A percentile compares a stretch with the other conserved stretches of the same genome.
Evolutionary conservation across 2,329 filamentous ascomycete species (phyloP).

Genomic region (Exophiala sp.): DNA sequence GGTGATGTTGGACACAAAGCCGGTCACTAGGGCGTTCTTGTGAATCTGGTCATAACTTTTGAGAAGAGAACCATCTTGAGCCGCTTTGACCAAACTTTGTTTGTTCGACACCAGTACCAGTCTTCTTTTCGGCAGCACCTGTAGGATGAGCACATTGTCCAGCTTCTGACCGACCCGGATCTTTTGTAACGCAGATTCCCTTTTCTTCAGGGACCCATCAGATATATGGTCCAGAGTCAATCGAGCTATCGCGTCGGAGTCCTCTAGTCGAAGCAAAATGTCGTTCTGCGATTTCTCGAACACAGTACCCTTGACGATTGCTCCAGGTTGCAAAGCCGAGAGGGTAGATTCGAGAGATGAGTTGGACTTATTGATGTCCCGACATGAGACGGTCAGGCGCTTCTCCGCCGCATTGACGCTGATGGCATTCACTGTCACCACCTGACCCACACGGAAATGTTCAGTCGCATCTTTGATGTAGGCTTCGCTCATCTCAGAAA

Average conservation of each 20-base stretch:
- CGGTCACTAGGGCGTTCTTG: slow-evolving; percentile 62
- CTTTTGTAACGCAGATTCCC: slow-evolving; percentile 67
- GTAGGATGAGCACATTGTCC: slow-evolving; percentile 74
- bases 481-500: slow-evolving; percentile 96
- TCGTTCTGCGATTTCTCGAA: slow-evolving; percentile 75
- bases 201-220: slow-evolving; percentile 77
- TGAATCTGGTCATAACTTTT: slow-evolving; percentile 64
- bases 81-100: slow-evolving; percentile 69
- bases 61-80: slow-evolving; percentile 66
- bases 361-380: slow-evolving; percentile 58
- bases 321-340: slow-evolving; percentile 57
- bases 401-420: slow-evolving; percentile 65
- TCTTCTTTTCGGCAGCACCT: slow-evolving; percentile 72
- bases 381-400: slow-evolving; percentile 84
- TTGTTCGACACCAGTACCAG: slow-evolving; percentile 76
- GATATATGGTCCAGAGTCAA: slow-evolving; percentile 73
- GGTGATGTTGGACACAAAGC: slow-evolving; percentile 81
- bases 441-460: slow-evolving; percentile 86
- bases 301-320: slow-evolving; percentile 70
- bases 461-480: slow-evolving; percentile 83
- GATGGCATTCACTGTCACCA: slow-evolving; percentile 82
- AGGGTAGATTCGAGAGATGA: slow-evolving; percentile 15
- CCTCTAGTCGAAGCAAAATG: slow-evolving; percentile 68
- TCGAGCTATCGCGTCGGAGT: slow-evolving; percentile 67
- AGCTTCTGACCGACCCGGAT: slow-evolving; percentile 79